These are phyloP conservation scores for Fusarium transvaalense DNA, from an alignment of 2,329 filamentous ascomycete genomes.

Conservation along the genomic window DNA sequence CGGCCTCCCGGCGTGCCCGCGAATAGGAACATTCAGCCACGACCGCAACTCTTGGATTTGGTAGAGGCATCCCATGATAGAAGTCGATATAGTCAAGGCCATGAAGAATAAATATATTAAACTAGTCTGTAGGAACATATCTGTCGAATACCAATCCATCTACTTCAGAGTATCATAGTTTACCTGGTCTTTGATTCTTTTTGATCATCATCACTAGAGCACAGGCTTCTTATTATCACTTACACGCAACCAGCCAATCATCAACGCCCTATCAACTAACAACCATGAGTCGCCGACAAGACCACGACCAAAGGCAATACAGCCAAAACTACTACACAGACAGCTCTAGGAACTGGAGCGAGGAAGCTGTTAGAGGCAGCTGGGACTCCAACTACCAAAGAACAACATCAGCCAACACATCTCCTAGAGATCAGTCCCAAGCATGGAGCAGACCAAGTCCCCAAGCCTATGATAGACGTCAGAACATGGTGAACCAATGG, in stretches of 20 bases:
- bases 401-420: slow-evolving; percentile 37
- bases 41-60: slow-evolving; percentile 20
- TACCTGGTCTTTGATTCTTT: neutral
- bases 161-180: slow-evolving; percentile 9
- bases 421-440: slow-evolving; percentile 39
- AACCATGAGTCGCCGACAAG: slow-evolving; percentile 43
- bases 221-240: slow-evolving; percentile 15
- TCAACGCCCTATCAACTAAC: slow-evolving; percentile 1
- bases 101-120: slow-evolving; percentile 28
- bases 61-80: slow-evolving; percentile 39
- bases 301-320: slow-evolving; percentile 24
- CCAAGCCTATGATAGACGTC: slow-evolving; percentile 33
- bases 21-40: slow-evolving; percentile 46
- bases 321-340: slow-evolving; percentile 34
- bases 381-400: slow-evolving; percentile 45
- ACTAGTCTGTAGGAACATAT: slow-evolving; percentile 3
- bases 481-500: slow-evolving; percentile 46
- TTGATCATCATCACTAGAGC: neutral
- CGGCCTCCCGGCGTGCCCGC: slow-evolving; percentile 48
- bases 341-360: slow-evolving; percentile 48
- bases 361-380: slow-evolving; percentile 47
- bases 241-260: slow-evolving; percentile 34
- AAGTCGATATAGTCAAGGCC: neutral
- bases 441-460: slow-evolving; percentile 33
- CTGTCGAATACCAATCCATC: slow-evolving; percentile 7